These are phyloP conservation scores for Trichoderma reesei DNA, from an alignment of 495 filamentous ascomycete species.

Conservation along the genomic window DNA sequence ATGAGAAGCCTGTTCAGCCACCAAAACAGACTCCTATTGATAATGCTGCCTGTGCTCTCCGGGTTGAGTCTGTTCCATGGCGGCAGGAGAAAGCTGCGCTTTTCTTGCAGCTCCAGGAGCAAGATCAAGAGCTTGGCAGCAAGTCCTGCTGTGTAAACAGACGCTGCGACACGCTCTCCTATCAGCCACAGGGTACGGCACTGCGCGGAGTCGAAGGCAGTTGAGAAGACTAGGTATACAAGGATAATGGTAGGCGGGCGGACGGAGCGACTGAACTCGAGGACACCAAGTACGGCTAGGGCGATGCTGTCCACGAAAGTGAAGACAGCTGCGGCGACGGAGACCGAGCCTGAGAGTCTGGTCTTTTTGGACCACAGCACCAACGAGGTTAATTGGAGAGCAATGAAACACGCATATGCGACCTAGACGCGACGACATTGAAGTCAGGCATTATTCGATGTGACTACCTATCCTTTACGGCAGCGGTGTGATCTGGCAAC, in stretches of 20 bases:
- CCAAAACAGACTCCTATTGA: background rate
- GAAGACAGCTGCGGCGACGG: background rate
- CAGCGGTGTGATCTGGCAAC: too few species aligned
- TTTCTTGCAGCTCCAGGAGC: background rate
- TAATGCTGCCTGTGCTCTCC: background rate
- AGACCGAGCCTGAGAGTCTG: background rate
- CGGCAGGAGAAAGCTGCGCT: background rate
- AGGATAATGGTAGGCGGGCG: background rate
- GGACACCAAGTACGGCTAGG: background rate
- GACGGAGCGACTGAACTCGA: background rate
- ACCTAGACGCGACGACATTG: background rate
- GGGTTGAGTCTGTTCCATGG: background rate
- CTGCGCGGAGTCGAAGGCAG: background rate
- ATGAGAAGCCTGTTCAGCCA: background rate
- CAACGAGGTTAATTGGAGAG: background rate
- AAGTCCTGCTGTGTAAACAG: background rate
- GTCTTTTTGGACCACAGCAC: background rate
- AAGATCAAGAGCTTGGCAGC: background rate
- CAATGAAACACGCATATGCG: background rate
- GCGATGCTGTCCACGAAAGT: background rate
- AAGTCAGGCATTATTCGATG: background rate
- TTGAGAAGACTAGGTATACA: background rate
- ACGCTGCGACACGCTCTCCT: background rate
- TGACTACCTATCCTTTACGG: background rate
- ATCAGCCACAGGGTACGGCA: background rate